Evolutionary conservation across 148 eudicot species (phyloP).

Genomic region (Silene latifolia): DNA sequence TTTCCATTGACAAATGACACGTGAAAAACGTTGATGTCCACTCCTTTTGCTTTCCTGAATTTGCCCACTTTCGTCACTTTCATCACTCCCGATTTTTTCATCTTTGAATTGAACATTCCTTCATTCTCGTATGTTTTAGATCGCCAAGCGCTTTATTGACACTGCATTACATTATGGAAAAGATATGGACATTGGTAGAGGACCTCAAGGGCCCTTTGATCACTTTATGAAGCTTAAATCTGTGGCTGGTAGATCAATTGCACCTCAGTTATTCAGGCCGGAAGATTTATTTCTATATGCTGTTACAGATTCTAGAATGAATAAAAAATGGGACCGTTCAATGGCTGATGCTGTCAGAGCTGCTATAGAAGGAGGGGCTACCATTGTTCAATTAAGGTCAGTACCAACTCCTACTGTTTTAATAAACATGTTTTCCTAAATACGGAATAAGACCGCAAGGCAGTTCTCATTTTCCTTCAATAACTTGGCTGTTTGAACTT

Average conservation of each 20-base stretch:
- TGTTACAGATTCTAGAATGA: constrained; percentile 98
- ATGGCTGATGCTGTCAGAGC: constrained; percentile 74
- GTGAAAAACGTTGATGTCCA: background rate
- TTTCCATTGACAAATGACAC: background rate
- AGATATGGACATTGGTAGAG: constrained; percentile 66
- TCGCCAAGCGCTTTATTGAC: constrained; percentile 78
- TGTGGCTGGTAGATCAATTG: constrained; percentile 25
- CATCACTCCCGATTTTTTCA: background rate
- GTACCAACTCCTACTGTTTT: constrained; percentile 17
- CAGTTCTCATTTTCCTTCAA: background rate
- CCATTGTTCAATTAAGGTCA: constrained; percentile 86
- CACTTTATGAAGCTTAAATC: constrained; percentile 69
- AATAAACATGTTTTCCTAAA: background rate
- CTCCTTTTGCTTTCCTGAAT: background rate
- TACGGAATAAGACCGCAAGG: background rate
- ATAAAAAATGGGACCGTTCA: constrained; percentile 78
- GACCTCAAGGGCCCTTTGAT: constrained; percentile 86
- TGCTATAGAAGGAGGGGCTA: constrained; percentile 91
- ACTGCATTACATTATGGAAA: constrained; percentile 76
- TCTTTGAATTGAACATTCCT: background rate
- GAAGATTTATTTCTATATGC: constrained; percentile 75
- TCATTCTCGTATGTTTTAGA: constrained; percentile 31
- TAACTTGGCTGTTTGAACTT: background rate
- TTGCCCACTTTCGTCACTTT: background rate
- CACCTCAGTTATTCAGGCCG: constrained; percentile 47